Base-by-base conservation (phyloP, 192 early-diverging fungal species). In the Backusella psychrophila region DNA sequence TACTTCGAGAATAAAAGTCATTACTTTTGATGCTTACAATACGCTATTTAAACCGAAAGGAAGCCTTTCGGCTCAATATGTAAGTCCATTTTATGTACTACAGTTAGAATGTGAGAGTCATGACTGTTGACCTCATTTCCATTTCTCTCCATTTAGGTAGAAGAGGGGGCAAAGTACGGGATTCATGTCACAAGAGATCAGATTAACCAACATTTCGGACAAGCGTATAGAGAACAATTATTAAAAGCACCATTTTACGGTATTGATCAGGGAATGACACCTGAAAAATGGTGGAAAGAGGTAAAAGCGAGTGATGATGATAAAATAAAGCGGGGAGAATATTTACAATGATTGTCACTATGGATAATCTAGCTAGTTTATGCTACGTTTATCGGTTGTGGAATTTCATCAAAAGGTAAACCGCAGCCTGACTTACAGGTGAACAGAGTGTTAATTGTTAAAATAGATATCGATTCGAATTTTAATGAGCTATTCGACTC, bases 11-110 rank as follows among this genome's bases (percentile, higher is more conserved):
- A 81, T 81, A 33, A 49, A 75, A 35, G 74, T 91, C n/a, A 84
- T 91, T 29, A 91, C 90, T 21, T 91, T 91, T 68, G 90, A 91
- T 71, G 85, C 89, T 41, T 91, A 85, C 56, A 83, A 90, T 41
- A 91, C 90, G 1, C 75, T 90, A 23, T 91, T 88, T 73, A 86
- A 79, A 53, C 90, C 90, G 31, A 71, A 46, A 78, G 82, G 82
- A 31, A 78, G 84, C 26, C 69, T 81, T 23, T 80, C 79, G 36
- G 81, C 74, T 23, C 82, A 83, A 78, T 86, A 86, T 71, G 85
- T 86, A 46, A 68, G 39, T 41, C 4, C 33, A 65, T 33, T 78
- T 49, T n/a, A 26, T 1, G 2, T 17, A 46, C 12, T 38, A 26
- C 17, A 31, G 17, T 26, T 66, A 41, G 6, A 46, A 44, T 44